phyloP scores from a whole-genome alignment of 805 yeast species.

The Ogataea naganishii region DNA sequence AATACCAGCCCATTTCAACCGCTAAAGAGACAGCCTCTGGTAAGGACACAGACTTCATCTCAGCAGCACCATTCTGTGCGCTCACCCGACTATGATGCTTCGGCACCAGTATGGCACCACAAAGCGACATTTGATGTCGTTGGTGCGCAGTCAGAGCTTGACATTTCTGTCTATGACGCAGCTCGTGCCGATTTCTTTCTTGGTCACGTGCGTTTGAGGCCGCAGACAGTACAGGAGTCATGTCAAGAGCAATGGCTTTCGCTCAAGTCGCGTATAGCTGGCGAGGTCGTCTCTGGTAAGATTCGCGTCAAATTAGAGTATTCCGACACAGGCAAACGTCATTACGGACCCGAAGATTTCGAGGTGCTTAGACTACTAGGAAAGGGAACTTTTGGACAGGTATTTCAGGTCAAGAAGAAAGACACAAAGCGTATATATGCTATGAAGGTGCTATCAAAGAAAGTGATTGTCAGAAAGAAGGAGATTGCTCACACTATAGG shows the following conservation, averaged over 20 bases:
- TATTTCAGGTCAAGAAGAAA: conserved; percentile 86
- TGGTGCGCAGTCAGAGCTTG: conserved; percentile 75
- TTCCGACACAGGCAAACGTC: conserved; percentile 58
- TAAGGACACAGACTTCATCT: conserved; percentile 19
- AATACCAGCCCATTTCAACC: conserved; percentile 5
- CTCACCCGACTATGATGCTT: conserved; percentile 18
- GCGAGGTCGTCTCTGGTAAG: conserved; percentile 72
- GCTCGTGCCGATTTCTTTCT: conserved; percentile 72
- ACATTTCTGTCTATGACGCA: conserved; percentile 86
- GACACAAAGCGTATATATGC: conserved; percentile 92
- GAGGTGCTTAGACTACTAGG: conserved; percentile 87
- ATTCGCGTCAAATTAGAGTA: conserved; percentile 71
- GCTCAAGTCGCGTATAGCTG: conserved; percentile 63
- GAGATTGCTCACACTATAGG: conserved; percentile 98
- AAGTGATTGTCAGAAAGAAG: conserved; percentile 91
- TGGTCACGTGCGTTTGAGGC: conserved; percentile 74
- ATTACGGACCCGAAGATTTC: conserved; percentile 90
- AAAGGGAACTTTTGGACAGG: conserved; percentile 97
- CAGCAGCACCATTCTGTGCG: conserved; percentile 8
- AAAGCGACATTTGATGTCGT: conserved; percentile 89
- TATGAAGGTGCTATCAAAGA: conserved; percentile 92
- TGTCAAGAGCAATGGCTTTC: conserved; percentile 62
- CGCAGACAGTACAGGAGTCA: conserved; percentile 40
- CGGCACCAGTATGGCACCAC: conserved; percentile 86
- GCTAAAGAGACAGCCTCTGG: conserved; percentile 16